Evolutionary conservation across 1,139 yeast genomes (phyloP).

Genomic region (Meyerozyma carpophila): DNA sequence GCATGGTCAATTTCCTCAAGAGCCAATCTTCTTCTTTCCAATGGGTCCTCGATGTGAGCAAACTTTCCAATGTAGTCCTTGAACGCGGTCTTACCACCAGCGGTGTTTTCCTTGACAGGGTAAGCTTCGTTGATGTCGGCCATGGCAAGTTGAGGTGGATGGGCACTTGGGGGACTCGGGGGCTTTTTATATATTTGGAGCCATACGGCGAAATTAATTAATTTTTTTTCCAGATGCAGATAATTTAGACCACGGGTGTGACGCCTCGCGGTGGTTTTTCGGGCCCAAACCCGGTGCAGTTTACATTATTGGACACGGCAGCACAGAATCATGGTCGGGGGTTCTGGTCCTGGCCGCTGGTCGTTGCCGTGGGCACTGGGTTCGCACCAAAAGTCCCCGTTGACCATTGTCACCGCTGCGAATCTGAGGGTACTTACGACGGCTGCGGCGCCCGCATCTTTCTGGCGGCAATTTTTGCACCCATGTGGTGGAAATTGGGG

Average conservation of each 20-base stretch:
- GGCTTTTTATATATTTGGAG: not conserved
- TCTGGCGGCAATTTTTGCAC: not conserved
- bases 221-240: conserved; percentile 1
- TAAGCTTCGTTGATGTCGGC: conserved; percentile 19
- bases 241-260: conserved; percentile 1
- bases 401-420: not conserved
- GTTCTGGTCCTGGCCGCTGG: too few relatives aligned
- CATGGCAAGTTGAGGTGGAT: conserved; percentile 9
- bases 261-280: not conserved
- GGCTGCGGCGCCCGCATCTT: not conserved
- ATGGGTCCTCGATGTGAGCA: conserved; percentile 79
- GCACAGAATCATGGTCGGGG: too few relatives aligned
- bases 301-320: too few relatives aligned
- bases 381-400: not conserved
- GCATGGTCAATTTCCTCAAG: conserved; percentile 84
- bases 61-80: conserved; percentile 80
- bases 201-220: not conserved
- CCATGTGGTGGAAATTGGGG: not conserved
- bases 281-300: not conserved
- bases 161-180: not conserved
- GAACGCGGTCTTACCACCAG: conserved; percentile 87
- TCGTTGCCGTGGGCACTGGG: too few relatives aligned
- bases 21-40: conserved; percentile 86
- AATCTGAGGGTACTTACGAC: not conserved
- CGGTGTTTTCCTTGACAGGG: conserved; percentile 14